Evolutionary conservation across 306 rosid species (phyloP).

Genomic region (Benincasa hispida): DNA sequence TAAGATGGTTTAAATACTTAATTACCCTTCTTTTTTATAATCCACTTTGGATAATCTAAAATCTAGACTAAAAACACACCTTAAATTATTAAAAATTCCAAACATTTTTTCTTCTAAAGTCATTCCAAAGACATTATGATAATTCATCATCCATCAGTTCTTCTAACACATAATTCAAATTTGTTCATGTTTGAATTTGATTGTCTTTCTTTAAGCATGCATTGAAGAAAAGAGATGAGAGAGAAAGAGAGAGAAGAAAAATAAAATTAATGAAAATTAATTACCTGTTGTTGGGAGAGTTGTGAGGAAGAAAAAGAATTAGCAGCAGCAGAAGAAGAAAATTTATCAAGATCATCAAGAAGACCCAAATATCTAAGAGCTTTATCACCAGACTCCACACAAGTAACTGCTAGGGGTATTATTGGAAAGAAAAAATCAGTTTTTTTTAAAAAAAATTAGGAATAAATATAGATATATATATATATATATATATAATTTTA

Average conservation of each 20-base stretch:
- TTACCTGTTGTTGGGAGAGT: slow-evolving; percentile 29
- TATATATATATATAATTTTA: too few species aligned
- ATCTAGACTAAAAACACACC: too few species aligned
- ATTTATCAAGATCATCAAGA: slow-evolving; percentile 25
- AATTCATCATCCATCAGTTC: background rate
- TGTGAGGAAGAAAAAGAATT: slow-evolving; percentile 22
- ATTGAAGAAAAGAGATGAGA: background rate
- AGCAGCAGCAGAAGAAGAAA: slow-evolving; percentile 3
- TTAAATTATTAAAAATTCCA: too few species aligned
- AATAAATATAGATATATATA: too few species aligned
- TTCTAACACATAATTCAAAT: background rate
- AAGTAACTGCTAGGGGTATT: slow-evolving; percentile 42
- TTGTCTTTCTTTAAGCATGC: background rate
- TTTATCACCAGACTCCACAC: slow-evolving; percentile 90
- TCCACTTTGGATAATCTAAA: too few species aligned
- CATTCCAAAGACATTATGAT: too few species aligned
- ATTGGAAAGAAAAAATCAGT: background rate
- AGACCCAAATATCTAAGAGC: slow-evolving; percentile 79
- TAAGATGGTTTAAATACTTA: too few species aligned
- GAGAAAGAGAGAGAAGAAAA: background rate
- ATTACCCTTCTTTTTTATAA: too few species aligned
- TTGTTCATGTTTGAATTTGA: background rate
- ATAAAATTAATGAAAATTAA: background rate
- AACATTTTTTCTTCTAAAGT: too few species aligned
- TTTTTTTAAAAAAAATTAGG: too few species aligned